Evolutionary conservation across 345 rosid genomes (phyloP).

Genomic region (Erodium maritimum): DNA sequence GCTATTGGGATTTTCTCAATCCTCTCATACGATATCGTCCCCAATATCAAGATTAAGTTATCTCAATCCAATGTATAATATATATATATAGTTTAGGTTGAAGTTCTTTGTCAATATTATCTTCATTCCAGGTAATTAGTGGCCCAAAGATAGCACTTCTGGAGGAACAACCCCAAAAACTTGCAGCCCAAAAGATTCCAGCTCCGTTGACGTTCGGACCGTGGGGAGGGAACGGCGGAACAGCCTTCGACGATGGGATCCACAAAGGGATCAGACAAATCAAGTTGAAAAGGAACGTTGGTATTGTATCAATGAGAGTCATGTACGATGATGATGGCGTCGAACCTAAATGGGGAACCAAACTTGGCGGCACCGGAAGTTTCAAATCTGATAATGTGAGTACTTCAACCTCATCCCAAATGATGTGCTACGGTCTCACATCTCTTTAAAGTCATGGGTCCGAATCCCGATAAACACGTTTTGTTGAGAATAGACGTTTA

Average conservation of each 20-base stretch:
- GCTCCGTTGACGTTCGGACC: conserved; percentile 47
- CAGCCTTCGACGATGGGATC: conserved; percentile 60
- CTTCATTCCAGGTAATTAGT: neutral
- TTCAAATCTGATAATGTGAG: conserved; percentile 56
- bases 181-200: conserved; percentile 21
- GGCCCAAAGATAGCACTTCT: neutral
- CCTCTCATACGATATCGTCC: too few species aligned
- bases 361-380: conserved; percentile 83
- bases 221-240: conserved; percentile 83
- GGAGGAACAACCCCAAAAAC: neutral
- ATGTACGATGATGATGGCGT: conserved; percentile 58
- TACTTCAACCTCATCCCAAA: neutral
- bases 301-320: conserved; percentile 50
- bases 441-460: too few species aligned
- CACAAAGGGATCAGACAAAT: conserved; percentile 67
- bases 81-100: too few species aligned
- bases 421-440: too few species aligned
- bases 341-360: conserved; percentile 82
- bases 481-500: too few species aligned
- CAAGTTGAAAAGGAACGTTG: conserved; percentile 54
- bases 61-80: too few species aligned
- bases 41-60: too few species aligned
- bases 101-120: too few species aligned
- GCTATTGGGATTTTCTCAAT: too few species aligned
- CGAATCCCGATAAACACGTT: too few species aligned